Evolutionary conservation across 306 rosid genomes (phyloP).

Genomic region (Biancaea sappan): DNA sequence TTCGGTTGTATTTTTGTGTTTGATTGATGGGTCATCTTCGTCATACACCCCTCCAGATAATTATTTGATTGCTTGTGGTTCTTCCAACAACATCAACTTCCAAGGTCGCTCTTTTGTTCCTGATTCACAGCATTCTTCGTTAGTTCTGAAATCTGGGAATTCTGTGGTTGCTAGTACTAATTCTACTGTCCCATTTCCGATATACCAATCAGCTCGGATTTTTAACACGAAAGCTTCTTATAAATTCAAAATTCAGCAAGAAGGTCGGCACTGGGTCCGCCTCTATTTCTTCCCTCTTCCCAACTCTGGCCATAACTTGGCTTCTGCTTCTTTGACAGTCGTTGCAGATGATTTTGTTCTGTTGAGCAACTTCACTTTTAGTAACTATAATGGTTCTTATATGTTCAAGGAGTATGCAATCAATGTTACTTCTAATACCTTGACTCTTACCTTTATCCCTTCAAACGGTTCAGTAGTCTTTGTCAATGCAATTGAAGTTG

Average conservation of each 20-base stretch:
- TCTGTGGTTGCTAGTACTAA: constrained; percentile 61
- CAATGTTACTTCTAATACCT: constrained; percentile 66
- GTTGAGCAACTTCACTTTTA: constrained; percentile 70
- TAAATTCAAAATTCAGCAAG: constrained; percentile 53
- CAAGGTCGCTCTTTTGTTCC: constrained; percentile 79
- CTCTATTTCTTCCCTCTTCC: constrained; percentile 71
- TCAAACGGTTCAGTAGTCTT: constrained; percentile 72
- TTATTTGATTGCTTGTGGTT: constrained; percentile 84
- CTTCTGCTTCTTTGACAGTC: constrained; percentile 70
- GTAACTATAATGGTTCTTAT: constrained; percentile 64
- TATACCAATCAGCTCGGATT: constrained; percentile 77
- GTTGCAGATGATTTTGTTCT: constrained; percentile 81
- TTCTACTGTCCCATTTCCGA: constrained; percentile 62
- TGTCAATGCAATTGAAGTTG: constrained; percentile 93
- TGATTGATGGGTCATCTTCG: constrained; percentile 53
- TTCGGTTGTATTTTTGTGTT: constrained; percentile 43
- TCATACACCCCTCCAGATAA: constrained; percentile 64
- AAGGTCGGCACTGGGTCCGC: constrained; percentile 88
- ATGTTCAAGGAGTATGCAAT: constrained; percentile 84
- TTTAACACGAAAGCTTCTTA: constrained; percentile 65
- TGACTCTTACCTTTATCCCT: constrained; percentile 72
- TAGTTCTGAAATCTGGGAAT: constrained; percentile 55
- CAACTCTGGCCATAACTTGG: constrained; percentile 51
- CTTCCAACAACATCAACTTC: constrained; percentile 59
- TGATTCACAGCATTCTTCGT: constrained; percentile 64